A percentile compares a stretch with the other conserved stretches of the same genome.
phyloP scores from a whole-genome alignment of 345 rosid species.

The Clarkia xantiana region DNA sequence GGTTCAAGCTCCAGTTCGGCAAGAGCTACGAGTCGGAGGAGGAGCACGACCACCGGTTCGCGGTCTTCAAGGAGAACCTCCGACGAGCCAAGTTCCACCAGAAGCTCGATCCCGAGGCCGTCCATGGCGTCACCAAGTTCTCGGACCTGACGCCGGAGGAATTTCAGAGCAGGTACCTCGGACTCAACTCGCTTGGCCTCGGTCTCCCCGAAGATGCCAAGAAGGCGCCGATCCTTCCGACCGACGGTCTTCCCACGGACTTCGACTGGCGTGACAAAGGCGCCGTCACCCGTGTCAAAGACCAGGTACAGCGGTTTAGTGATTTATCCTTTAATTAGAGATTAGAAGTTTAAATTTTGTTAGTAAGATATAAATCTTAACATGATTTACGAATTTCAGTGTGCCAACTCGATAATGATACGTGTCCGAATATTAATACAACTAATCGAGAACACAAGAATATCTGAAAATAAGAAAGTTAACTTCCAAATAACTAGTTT shows the following conservation, averaged over 20 bases:
- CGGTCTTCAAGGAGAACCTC: slow-evolving; percentile 54
- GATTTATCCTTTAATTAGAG: too few species aligned
- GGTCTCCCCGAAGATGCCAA: slow-evolving; percentile 57
- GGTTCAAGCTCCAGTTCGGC: slow-evolving; percentile 51
- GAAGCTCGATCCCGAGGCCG: slow-evolving; percentile 61
- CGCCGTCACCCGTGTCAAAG: slow-evolving; percentile 67
- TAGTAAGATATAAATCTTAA: too few species aligned
- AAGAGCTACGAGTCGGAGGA: slow-evolving; percentile 49
- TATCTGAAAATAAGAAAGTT: too few species aligned
- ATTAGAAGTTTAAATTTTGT: too few species aligned
- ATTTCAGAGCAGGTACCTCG: slow-evolving; percentile 51
- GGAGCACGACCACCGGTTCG: slow-evolving; percentile 68
- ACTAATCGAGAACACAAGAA: too few species aligned
- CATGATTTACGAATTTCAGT: too few species aligned
- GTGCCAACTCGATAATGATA: too few species aligned
- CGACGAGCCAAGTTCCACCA: slow-evolving; percentile 54
- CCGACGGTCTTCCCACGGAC: slow-evolving; percentile 53
- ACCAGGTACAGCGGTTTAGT: too few species aligned
- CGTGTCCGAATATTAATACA: too few species aligned
- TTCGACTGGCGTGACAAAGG: slow-evolving; percentile 95
- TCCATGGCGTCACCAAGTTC: slow-evolving; percentile 84
- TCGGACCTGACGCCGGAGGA: slow-evolving; percentile 80
- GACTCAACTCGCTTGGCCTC: slow-evolving; percentile 29
- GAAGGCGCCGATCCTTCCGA: slow-evolving; percentile 71
- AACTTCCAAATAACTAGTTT: too few species aligned